A percentile compares a stretch with the other conserved stretches of the same genome.
Conservation (phyloP, 306 rosid genomes). For the Oemleria cerasiformis region DNA sequence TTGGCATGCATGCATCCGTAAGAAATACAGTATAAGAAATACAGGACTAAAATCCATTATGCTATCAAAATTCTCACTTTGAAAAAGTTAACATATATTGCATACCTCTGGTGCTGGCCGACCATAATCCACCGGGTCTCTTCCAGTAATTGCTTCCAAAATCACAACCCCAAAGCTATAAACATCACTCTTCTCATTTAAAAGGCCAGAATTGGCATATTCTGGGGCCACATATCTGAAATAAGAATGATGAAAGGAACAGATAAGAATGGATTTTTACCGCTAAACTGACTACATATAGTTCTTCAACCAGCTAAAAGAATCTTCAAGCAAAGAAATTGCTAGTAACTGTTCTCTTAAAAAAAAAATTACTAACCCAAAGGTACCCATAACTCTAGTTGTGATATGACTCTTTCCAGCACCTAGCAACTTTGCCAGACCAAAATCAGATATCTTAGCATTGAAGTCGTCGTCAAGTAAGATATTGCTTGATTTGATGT, state of each 20-base stretch:
- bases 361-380: constrained; percentile 61
- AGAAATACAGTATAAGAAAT: not conserved
- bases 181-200: constrained; percentile 90
- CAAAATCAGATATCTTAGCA: constrained; percentile 95
- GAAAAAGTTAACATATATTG: constrained; percentile 17
- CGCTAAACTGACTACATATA: constrained; percentile 13
- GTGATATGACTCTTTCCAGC: constrained; percentile 88
- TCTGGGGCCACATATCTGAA: constrained; percentile 94
- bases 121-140: constrained; percentile 91
- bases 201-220: constrained; percentile 89
- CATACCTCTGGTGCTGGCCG: constrained; percentile 71
- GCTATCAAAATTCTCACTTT: not conserved
- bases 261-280: constrained; percentile 8
- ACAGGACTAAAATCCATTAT: not conserved
- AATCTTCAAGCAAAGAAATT: not conserved
- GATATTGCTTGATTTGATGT: constrained; percentile 90
- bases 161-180: constrained; percentile 81
- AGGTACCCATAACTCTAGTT: constrained; percentile 97
- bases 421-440: constrained; percentile 82
- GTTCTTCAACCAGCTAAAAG: constrained; percentile 1
- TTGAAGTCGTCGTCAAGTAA: constrained; percentile 82
- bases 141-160: constrained; percentile 81
- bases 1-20: not conserved
- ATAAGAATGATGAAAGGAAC: constrained; percentile 21
- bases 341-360: not conserved